Evolutionary conservation across 495 filamentous ascomycete species (phyloP), one percentile per base, ranked within the genome.

Genomic region (Durotheca rogersii): DNA sequence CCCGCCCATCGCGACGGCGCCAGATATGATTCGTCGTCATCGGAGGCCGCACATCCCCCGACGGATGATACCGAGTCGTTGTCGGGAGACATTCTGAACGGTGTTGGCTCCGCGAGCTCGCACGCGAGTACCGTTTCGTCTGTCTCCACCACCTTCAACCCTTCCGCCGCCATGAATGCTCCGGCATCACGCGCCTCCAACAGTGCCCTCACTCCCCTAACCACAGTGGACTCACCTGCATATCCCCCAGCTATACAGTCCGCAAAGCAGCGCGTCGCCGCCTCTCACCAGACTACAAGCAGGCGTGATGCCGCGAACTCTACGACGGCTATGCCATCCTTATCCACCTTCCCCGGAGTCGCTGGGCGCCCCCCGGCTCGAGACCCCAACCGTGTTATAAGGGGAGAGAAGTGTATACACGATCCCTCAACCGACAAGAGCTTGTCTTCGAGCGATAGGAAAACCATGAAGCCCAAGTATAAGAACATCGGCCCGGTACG

Each of bases 201-300:
- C 47, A 81, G 77, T 56, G 80, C 76, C 50, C 66, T 88, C 31
- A 94, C 90, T 14, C 88, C 90, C 35, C 77, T 91, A 51, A 92
- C 88, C 17, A 84, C 81, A 53, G 67, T 75, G 58, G 89, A 87
- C 55, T 89, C 85, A 21, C 90, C 90, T n/a, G 80, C 85, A 23
- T 78, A 81, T 32, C 70, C 69, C 60, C 82, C 84, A 66, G 64
- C 63, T 19, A 67, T 71, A 30, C 48, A 64, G 41, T 31, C 61
- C 43, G 55, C 54, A 35, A 73, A 74, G 59, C 62, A 67, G 52
- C 64, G 67, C 41, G 53, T 63, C 62, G 64, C 66, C 62, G 64
- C 68, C 31, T 58, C 60, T 36, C 60, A 37, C 15, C 38, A 40
- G 44, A 39, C 60, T 48, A 45, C 47, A 55, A 62, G 63, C 62